Evolutionary conservation across 2,329 filamentous ascomycete genomes (phyloP).

Genomic region (Fusarium cicatricum): DNA sequence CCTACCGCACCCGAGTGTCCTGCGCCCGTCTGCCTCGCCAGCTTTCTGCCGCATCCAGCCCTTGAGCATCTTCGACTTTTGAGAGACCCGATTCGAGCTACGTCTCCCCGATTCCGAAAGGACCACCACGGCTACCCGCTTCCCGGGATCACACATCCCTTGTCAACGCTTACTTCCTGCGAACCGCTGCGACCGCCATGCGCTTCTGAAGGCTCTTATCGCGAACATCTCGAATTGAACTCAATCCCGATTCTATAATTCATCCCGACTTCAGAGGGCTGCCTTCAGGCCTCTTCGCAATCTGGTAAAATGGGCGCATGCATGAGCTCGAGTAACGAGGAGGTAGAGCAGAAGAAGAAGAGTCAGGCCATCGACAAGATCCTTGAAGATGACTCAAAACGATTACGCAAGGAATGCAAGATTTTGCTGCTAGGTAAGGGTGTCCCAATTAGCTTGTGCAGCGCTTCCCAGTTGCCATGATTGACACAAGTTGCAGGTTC

Average conservation of each 20-base stretch:
- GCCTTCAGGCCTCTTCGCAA: slow-evolving; percentile 25
- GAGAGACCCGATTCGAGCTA: slow-evolving; percentile 5
- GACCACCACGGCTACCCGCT: background rate
- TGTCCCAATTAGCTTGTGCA: slow-evolving; percentile 15
- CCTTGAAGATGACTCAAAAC: slow-evolving; percentile 92
- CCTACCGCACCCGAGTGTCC: slow-evolving; percentile 27
- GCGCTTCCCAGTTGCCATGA: background rate
- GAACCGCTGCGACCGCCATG: slow-evolving; percentile 36
- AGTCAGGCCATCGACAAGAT: slow-evolving; percentile 95
- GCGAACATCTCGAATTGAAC: slow-evolving; percentile 26
- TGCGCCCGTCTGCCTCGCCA: slow-evolving; percentile 30
- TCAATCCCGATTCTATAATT: slow-evolving; percentile 8
- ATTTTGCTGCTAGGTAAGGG: slow-evolving; percentile 88
- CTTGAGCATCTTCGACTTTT: slow-evolving; percentile 8
- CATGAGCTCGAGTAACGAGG: slow-evolving; percentile 87
- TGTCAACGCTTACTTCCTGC: slow-evolving; percentile 23
- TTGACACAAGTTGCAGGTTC: slow-evolving; percentile 71
- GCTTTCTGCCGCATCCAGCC: slow-evolving; percentile 26
- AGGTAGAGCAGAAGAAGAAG: slow-evolving; percentile 92
- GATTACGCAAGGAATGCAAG: slow-evolving; percentile 97
- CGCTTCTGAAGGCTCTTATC: slow-evolving; percentile 34
- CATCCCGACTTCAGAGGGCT: slow-evolving; percentile 17
- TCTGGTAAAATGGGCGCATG: slow-evolving; percentile 82
- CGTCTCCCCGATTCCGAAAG: background rate
- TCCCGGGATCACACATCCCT: slow-evolving; percentile 13